phyloP scores from a whole-genome alignment of 768 basidiomycete species.

The Suillus plorans region DNA sequence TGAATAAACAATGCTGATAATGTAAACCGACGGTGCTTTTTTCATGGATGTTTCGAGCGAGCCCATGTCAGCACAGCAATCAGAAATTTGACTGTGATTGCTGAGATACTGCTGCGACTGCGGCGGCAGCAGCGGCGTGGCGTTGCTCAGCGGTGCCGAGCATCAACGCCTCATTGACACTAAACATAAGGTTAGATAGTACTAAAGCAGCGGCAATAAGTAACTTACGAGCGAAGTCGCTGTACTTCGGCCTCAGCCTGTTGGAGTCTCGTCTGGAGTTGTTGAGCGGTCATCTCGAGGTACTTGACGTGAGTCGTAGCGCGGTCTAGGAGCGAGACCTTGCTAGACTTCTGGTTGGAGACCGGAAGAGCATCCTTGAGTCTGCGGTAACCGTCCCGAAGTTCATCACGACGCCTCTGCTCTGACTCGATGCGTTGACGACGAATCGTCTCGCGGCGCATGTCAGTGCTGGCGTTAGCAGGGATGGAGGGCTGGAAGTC shows the following conservation, averaged over 20 bases:
- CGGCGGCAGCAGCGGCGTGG: constrained; percentile 57
- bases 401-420: constrained; percentile 89
- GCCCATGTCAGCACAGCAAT: constrained; percentile 32
- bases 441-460: constrained; percentile 87
- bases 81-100: constrained; percentile 42
- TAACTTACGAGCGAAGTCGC: constrained; percentile 62
- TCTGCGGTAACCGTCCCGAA: constrained; percentile 86
- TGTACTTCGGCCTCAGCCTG: constrained; percentile 78
- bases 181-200: constrained; percentile 20
- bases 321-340: constrained; percentile 86
- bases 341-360: constrained; percentile 91
- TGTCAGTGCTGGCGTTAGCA: constrained; percentile 51
- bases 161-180: constrained; percentile 88
- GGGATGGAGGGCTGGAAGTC: constrained; percentile 62
- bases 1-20: constrained; percentile 38
- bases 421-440: constrained; percentile 93
- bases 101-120: constrained; percentile 51
- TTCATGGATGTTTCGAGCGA: constrained; percentile 14
- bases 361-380: constrained; percentile 89
- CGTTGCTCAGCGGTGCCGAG: constrained; percentile 77
- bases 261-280: constrained; percentile 74
- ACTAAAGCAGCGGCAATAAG: background rate
- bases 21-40: constrained; percentile 33
- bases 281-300: constrained; percentile 76
- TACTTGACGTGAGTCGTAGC: constrained; percentile 86